Percentiles rank a stretch among this genome's conserved stretches.
phyloP scores from a whole-genome alignment of 2,329 filamentous ascomycete genomes.

The Aspergillus eucalypticola region DNA sequence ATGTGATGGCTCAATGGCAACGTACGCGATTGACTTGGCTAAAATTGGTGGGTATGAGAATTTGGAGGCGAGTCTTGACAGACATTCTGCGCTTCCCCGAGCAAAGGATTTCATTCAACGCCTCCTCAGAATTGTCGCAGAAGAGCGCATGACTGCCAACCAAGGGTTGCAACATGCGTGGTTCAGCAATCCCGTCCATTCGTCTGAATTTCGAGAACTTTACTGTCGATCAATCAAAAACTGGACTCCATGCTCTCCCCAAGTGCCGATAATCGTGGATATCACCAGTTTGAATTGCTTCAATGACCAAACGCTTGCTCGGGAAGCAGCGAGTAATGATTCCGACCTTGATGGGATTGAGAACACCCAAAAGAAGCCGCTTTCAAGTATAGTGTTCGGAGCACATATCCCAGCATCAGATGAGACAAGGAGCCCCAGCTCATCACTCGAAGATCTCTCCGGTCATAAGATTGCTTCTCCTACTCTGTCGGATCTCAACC shows the following conservation, averaged over 20 bases:
- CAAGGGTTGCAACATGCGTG: conserved; percentile 57
- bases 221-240: conserved; percentile 52
- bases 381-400: not conserved
- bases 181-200: conserved; percentile 56
- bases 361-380: not conserved
- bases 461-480: not conserved
- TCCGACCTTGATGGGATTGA: not conserved
- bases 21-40: conserved; percentile 34
- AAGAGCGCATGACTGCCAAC: conserved; percentile 53
- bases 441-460: not conserved
- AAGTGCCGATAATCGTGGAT: conserved; percentile 14
- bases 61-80: conserved; percentile 47
- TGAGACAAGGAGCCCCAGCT: not conserved
- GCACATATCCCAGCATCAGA: not conserved
- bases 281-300: conserved; percentile 3
- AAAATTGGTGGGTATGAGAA: conserved; percentile 45
- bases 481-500: not conserved
- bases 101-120: conserved; percentile 56
- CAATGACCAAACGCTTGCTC: not conserved
- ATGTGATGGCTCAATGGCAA: conserved; percentile 41
- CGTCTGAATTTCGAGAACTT: conserved; percentile 49
- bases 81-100: conserved; percentile 44
- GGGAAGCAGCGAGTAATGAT: not conserved
- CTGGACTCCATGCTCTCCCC: conserved; percentile 49
- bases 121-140: conserved; percentile 54